These are phyloP conservation scores for Trichoderma virens DNA, from an alignment of 495 filamentous ascomycete genomes.

Conservation along the genomic window DNA sequence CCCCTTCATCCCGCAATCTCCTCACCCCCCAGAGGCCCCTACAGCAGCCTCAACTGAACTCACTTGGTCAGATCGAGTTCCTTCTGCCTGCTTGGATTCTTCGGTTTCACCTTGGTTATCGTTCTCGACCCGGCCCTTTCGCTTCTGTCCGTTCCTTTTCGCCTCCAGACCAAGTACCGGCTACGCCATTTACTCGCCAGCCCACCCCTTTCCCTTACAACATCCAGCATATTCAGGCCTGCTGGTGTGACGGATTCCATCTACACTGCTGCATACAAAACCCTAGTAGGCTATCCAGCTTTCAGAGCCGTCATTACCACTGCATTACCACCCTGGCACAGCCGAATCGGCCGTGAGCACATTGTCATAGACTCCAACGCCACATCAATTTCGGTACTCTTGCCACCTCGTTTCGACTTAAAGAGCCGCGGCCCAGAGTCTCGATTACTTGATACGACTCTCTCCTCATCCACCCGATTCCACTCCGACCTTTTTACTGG, in stretches of 20 bases:
- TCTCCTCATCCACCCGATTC: neutral
- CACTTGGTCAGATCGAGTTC: neutral
- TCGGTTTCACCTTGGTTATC: neutral
- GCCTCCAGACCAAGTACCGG: neutral
- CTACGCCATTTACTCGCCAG: too few relatives aligned
- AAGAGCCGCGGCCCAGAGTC: neutral
- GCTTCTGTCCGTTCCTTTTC: neutral
- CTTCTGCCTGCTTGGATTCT: neutral
- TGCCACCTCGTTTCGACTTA: slow-evolving; percentile 1
- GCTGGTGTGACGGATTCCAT: neutral
- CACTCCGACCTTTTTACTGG: neutral
- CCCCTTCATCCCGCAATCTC: neutral
- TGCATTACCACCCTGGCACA: neutral
- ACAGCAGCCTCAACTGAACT: neutral
- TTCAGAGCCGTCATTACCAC: neutral
- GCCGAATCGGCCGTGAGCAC: neutral
- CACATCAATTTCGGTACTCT: neutral
- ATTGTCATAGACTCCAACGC: neutral
- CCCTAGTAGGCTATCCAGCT: neutral
- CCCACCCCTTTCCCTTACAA: neutral
- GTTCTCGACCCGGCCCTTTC: neutral
- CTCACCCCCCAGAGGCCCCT: neutral
- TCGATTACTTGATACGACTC: neutral
- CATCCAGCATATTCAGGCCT: too few relatives aligned
- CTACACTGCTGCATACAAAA: neutral